Evolutionary conservation across 2,329 filamentous ascomycete genomes (phyloP), one percentile per base, ranked within the genome.

Genomic region (Beauveria brongniartii): DNA sequence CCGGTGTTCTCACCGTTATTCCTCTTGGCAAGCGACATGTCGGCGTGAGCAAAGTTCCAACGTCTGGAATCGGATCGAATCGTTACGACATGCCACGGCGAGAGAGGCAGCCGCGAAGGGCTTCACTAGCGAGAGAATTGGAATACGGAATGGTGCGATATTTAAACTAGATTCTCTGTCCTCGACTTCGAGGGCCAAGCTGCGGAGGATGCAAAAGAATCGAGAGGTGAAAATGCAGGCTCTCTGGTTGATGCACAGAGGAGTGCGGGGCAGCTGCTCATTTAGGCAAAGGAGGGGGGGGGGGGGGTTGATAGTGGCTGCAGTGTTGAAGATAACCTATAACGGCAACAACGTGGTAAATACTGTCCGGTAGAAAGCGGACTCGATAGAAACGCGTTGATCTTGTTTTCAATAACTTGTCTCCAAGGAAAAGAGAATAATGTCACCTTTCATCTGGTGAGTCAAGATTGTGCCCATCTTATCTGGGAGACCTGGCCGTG

Each of bases 11-110:
- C 60, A 69, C 68, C 68, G 52, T 69, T 66, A 28, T 69, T 69
- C 47, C 67, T 63, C 58, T 67, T 68, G 55, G 68, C 68, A 41
- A 69, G 63, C n/a, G 68, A 69, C 67, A 69, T 69, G 22, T 16
- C 37, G 55, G 26, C 18, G 28, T 44, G n/a, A 46, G 10, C 8
- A 34, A 10, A 37, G 37, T 12, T 56, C 41, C 43, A n/a, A 26
- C 20, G 52, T 46, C 24, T 37, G 40, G 9, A 44, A 30, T 59
- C 37, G n/a, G 24, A 5, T 40, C 18, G 34, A 12, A 9, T 40
- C 26, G 56, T 59, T 18, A 52, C n/a, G 54, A n/a, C 47, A 53
- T 53, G 40, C 37, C 56, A 43, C 37, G 14, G 48, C 30, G 22
- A 37, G 56, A 3, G 3, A 12, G 40, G 26, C 34, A 14, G 56